Base-by-base conservation (phyloP, 192 early-diverging fungal species). In the Podila clonocystis region DNA sequence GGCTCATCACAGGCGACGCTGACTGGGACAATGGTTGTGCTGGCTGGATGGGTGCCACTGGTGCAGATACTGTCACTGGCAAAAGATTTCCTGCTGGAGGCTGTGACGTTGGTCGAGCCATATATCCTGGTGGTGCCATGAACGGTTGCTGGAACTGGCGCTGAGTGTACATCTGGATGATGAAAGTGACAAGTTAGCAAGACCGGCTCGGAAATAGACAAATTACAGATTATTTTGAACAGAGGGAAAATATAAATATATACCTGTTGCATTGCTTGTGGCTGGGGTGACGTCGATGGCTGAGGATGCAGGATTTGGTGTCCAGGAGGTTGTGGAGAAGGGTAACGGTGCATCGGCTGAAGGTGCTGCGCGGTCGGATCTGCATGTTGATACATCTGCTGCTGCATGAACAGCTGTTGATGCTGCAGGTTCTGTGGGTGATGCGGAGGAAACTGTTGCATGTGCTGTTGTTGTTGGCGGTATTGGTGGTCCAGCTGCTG, bases 1-100 rank as follows among this genome's bases (percentile, higher is more conserved):
- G 65, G 28, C 62, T 80, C 66, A 80, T 38, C 45, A 73, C 34
- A 36, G 77, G 77, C 9, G 77, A 80, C 7, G 77, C 50, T 3
- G 70, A 62, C 45, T 73, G 77, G 5, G 77, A 80, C 12, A 69
- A 60, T 1, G 77, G 41, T 9, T 72, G 70, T 17, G 59, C 58
- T 22, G 33, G n/a, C 28, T 65, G 45, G 3, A 26, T 34, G 13
- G 63, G 34, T 5, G 62, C 34, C 20, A n/a, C 9, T 4, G 62
- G 20, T 20, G 62, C 13, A n/a, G 31, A 29, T 26, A 34, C 62
- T 63, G 62, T 9, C 7, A 34, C 62, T 24, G 62, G 20, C 20
- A 34, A 19, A 30, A 30, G 41, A 45, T 55, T 55, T 55, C n/a
- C 52, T 55, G 63, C 70, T 29, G 50, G 66, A 24, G 77, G 60